Evolutionary conservation across 257 asterid genomes (phyloP).

Genomic region (Solanum appendiculatum): DNA sequence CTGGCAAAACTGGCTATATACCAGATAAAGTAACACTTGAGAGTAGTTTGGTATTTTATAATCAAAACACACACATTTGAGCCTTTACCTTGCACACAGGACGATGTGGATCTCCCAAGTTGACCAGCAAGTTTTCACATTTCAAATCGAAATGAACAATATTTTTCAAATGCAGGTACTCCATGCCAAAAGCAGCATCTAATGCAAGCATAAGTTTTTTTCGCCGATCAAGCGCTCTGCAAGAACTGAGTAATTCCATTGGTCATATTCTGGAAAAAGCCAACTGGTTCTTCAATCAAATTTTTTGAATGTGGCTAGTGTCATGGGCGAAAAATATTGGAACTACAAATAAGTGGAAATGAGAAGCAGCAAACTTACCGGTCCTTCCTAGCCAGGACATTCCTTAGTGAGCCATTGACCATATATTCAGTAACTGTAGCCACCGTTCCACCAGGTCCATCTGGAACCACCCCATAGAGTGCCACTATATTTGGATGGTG

Average conservation of each 20-base stretch:
- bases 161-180: conserved; percentile 62
- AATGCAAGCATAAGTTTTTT: conserved; percentile 63
- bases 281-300: neutral
- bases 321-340: neutral
- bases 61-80: neutral
- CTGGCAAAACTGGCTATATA: neutral
- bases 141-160: conserved; percentile 84
- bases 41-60: neutral
- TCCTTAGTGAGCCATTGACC: conserved; percentile 74
- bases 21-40: neutral
- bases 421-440: conserved; percentile 85
- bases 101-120: conserved; percentile 79
- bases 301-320: neutral
- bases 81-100: conserved; percentile 77
- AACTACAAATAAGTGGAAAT: neutral
- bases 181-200: conserved; percentile 46
- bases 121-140: conserved; percentile 86
- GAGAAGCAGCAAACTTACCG: conserved; percentile 31
- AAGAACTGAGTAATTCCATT: conserved; percentile 1
- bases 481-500: conserved; percentile 94
- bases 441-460: conserved; percentile 71
- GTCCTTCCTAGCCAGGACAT: conserved; percentile 58
- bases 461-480: conserved; percentile 86
- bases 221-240: conserved; percentile 60
- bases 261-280: neutral